Evolutionary conservation across 495 filamentous ascomycete species (phyloP).

Genomic region (Penicilliopsis zonata): DNA sequence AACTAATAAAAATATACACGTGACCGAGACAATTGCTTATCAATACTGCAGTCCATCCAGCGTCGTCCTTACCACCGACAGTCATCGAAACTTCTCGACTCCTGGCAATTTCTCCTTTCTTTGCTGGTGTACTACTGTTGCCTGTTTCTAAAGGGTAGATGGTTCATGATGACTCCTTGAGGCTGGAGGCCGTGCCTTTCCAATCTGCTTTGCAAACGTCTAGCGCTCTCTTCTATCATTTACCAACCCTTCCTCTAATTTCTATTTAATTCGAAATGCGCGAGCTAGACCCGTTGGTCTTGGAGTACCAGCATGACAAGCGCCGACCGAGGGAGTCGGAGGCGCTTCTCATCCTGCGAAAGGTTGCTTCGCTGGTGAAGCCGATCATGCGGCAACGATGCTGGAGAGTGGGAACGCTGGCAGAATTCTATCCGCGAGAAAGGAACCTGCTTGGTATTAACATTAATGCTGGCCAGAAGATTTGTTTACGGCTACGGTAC

Average conservation of each 20-base stretch:
- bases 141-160: too few relatives aligned
- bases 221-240: background rate
- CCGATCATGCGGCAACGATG: constrained; percentile 82
- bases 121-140: too few relatives aligned
- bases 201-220: too few relatives aligned
- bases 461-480: constrained; percentile 59
- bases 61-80: too few relatives aligned
- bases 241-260: background rate
- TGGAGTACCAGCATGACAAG: constrained; percentile 68
- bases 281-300: constrained; percentile 58
- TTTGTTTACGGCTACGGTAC: constrained; percentile 76
- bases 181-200: too few relatives aligned
- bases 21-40: too few relatives aligned
- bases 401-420: constrained; percentile 71
- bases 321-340: constrained; percentile 60
- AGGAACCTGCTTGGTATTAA: constrained; percentile 75
- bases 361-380: constrained; percentile 83
- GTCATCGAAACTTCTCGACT: too few relatives aligned
- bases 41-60: too few relatives aligned
- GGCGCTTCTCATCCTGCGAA: constrained; percentile 70
- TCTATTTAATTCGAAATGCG: constrained; percentile 37
- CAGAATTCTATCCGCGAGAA: constrained; percentile 74
- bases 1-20: too few relatives aligned
- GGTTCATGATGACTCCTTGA: too few relatives aligned
- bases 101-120: too few relatives aligned